Conservation (phyloP, 257 asterid species). For the Ilex asprella region DNA sequence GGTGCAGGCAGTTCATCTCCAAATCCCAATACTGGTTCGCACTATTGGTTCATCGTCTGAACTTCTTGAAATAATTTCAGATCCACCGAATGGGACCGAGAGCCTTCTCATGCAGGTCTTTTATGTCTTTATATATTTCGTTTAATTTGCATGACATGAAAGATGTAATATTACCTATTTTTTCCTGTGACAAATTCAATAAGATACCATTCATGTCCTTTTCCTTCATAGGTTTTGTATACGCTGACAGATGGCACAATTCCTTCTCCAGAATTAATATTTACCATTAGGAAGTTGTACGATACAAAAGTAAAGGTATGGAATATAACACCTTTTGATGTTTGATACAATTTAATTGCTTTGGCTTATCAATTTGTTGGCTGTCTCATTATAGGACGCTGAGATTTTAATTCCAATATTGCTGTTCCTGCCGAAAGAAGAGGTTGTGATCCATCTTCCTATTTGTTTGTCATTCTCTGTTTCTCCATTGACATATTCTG, state of each 20-base stretch:
- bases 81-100: slow-evolving; percentile 82
- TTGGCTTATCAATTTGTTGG: slow-evolving; percentile 4
- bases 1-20: slow-evolving; percentile 79
- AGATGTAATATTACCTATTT: slow-evolving; percentile 12
- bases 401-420: slow-evolving; percentile 73
- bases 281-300: slow-evolving; percentile 62
- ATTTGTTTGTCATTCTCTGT: slow-evolving; percentile 8
- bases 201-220: slow-evolving; percentile 9
- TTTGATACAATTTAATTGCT: background rate
- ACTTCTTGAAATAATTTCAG: slow-evolving; percentile 69
- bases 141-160: slow-evolving; percentile 15
- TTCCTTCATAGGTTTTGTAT: slow-evolving; percentile 63
- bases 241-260: slow-evolving; percentile 76
- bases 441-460: slow-evolving; percentile 45
- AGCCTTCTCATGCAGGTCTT: slow-evolving; percentile 74
- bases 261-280: slow-evolving; percentile 72
- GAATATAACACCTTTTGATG: slow-evolving; percentile 6
- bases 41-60: slow-evolving; percentile 82
- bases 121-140: slow-evolving; percentile 5
- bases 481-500: too few relatives aligned
- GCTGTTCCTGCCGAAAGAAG: slow-evolving; percentile 79
- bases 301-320: slow-evolving; percentile 71
- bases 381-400: slow-evolving; percentile 55
- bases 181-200: too few relatives aligned
- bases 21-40: slow-evolving; percentile 84